Evolutionary conservation across 2,329 filamentous ascomycete genomes (phyloP).

Genomic region (Juglanconis sp.): DNA sequence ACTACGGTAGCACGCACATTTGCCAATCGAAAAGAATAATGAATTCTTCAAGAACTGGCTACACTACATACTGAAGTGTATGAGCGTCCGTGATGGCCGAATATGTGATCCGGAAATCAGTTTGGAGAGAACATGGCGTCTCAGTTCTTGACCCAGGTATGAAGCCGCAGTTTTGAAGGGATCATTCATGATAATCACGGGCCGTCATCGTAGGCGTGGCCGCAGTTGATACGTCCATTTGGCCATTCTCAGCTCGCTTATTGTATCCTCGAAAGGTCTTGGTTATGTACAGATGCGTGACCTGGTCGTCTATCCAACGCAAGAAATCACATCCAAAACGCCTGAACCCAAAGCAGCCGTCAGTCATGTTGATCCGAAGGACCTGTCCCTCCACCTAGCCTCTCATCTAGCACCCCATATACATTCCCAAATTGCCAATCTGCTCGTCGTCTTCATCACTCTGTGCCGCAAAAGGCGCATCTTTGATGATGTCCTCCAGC

Average conservation of each 20-base stretch:
- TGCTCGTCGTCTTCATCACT: conserved; percentile 17
- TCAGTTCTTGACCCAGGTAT: background rate
- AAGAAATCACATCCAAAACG: background rate
- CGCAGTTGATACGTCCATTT: background rate
- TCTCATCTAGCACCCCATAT: conserved; percentile 26
- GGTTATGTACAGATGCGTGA: background rate
- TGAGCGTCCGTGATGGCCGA: background rate
- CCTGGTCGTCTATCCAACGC: background rate
- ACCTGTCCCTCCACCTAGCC: background rate
- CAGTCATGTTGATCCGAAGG: background rate
- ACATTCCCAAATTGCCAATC: conserved; percentile 29
- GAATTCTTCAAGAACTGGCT: conserved; percentile 15
- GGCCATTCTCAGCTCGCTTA: background rate
- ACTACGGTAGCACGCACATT: conserved; percentile 20
- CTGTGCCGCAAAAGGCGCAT: conserved; percentile 23
- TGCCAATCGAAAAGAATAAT: conserved; percentile 19
- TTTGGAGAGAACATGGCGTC: background rate
- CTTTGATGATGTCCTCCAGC: conserved; percentile 60
- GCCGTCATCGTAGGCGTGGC: background rate
- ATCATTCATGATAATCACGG: background rate
- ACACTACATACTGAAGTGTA: background rate
- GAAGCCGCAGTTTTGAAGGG: background rate
- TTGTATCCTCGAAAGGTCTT: background rate
- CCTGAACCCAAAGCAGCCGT: background rate
- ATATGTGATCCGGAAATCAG: background rate